A percentile compares a stretch with the other conserved stretches of the same genome.
Evolutionary conservation across 371 early-diverging fungal genomes (phyloP).

Genomic region (Syncephalastrum sp.): DNA sequence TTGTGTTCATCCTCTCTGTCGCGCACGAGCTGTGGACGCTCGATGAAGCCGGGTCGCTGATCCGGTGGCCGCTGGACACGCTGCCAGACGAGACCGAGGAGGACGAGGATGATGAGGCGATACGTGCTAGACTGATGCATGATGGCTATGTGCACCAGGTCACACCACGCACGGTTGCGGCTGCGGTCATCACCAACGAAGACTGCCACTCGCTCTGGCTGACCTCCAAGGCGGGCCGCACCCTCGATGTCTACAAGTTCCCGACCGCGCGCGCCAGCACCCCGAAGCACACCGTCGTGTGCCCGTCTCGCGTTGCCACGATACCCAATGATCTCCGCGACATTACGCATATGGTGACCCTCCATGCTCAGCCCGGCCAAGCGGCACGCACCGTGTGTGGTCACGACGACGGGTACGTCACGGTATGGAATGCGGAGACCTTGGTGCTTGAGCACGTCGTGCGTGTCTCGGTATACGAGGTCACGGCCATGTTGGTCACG

Average conservation of each 20-base stretch:
- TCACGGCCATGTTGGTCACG: constrained; percentile 61
- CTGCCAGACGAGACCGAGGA: background rate
- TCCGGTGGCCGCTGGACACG: constrained; percentile 56
- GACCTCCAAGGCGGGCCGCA: constrained; percentile 12
- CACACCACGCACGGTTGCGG: constrained; percentile 11
- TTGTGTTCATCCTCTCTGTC: constrained; percentile 62
- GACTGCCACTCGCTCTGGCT: constrained; percentile 48
- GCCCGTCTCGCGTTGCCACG: constrained; percentile 22
- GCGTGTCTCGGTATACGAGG: constrained; percentile 62
- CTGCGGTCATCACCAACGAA: constrained; percentile 1
- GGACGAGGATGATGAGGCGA: background rate
- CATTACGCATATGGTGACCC: constrained; percentile 56
- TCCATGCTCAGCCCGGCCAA: constrained; percentile 29
- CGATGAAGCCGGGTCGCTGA: constrained; percentile 70
- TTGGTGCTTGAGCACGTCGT: constrained; percentile 46
- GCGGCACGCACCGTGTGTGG: constrained; percentile 60
- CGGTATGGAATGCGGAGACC: constrained; percentile 63
- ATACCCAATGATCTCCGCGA: constrained; percentile 55
- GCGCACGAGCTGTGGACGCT: constrained; percentile 68
- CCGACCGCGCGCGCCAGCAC: constrained; percentile 11
- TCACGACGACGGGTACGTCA: constrained; percentile 79
- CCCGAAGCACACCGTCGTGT: constrained; percentile 43
- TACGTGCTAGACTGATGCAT: background rate
- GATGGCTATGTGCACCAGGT: constrained; percentile 12
- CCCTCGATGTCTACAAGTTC: constrained; percentile 21